Evolutionary conservation across 139 green algal species (phyloP).

Genomic region (Micromonas commoda): DNA sequence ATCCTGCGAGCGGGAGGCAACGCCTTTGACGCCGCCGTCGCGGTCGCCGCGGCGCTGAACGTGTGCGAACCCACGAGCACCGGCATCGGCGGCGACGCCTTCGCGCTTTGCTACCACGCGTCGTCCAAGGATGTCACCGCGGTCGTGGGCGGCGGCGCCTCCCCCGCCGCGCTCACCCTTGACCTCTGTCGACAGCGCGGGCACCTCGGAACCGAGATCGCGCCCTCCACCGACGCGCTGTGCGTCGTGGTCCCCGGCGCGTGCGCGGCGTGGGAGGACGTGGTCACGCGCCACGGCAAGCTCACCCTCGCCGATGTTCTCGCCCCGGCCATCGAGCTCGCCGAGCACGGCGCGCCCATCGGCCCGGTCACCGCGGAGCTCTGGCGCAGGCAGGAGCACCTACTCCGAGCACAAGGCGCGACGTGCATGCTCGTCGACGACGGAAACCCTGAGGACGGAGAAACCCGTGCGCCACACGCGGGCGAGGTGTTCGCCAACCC

Average conservation of each 20-base stretch:
- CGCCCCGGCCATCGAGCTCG: slow-evolving; percentile 59
- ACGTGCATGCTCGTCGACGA: slow-evolving; percentile 25
- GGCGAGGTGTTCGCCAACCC: slow-evolving; percentile 52
- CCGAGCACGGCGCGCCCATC: slow-evolving; percentile 55
- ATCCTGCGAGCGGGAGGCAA: slow-evolving; percentile 61
- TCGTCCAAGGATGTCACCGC: slow-evolving; percentile 41
- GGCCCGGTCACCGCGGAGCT: slow-evolving; percentile 47
- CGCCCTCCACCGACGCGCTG: slow-evolving; percentile 42
- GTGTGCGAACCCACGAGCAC: slow-evolving; percentile 64
- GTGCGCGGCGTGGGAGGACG: slow-evolving; percentile 52
- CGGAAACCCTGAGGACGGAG: slow-evolving; percentile 41
- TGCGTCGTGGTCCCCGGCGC: slow-evolving; percentile 53
- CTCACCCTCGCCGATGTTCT: slow-evolving; percentile 39
- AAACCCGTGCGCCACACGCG: slow-evolving; percentile 35
- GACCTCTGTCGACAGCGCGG: slow-evolving; percentile 37
- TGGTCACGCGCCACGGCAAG: slow-evolving; percentile 44
- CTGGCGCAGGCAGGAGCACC: slow-evolving; percentile 33
- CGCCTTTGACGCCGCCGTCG: slow-evolving; percentile 66
- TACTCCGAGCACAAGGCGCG: not conserved
- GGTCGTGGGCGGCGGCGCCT: slow-evolving; percentile 50
- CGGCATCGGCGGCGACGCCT: slow-evolving; percentile 65
- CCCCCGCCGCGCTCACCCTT: slow-evolving; percentile 44
- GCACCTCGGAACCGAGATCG: slow-evolving; percentile 14
- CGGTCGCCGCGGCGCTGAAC: slow-evolving; percentile 56
- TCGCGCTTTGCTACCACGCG: slow-evolving; percentile 55